Base-by-base conservation (phyloP, 1,139 yeast species). In the Maudiozyma humilis region DNA sequence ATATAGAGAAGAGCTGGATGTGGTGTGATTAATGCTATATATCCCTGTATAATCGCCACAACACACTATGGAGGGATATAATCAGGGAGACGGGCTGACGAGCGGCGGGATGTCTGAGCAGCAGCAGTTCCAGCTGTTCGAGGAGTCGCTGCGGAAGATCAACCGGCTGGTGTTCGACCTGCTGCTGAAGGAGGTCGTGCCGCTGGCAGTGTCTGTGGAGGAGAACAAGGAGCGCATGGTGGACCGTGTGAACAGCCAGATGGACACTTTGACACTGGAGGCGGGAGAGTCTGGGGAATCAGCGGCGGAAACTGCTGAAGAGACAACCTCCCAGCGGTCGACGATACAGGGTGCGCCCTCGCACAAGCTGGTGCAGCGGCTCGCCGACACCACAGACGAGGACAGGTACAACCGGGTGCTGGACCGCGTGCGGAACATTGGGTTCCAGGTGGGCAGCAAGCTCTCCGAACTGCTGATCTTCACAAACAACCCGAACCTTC, bases 131-230 rank as follows among this genome's bases (percentile, higher is more conserved):
- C 57, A 55, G 38, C 36, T 58, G 18, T 59, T 59, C 37, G 62
- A 60, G 41, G 59, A 59, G 32, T 56, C 64, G 4, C 41, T 60
- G 18, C 63, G 64, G 1, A 59, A 59, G 38, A 59, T 61, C 3
- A 57, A 53, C 38, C 51, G 50, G 30, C 32, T 52, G 5, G 52
- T 59, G 4, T 60, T 49, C 32, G 52, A 55, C 37, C 71, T 78
- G 48, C 73, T 87, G 25, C 64, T 88, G 23, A 84, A 80, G 57
- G 95, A 87, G 62, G 65, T 83, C 36, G 79, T 86, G 1, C 93
- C 95, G 10, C 64, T 82, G 33, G 76, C 87, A 1, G 72, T 82
- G 44, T 42, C 50, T 7, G 51, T 58, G 3, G 59, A 60, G 43
- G 50, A 39, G n/a, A 35, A 34, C 6, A 8, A 38, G 17, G 32